phyloP scores from a whole-genome alignment of 2,329 filamentous ascomycete genomes.

The Botrytis byssoidea region DNA sequence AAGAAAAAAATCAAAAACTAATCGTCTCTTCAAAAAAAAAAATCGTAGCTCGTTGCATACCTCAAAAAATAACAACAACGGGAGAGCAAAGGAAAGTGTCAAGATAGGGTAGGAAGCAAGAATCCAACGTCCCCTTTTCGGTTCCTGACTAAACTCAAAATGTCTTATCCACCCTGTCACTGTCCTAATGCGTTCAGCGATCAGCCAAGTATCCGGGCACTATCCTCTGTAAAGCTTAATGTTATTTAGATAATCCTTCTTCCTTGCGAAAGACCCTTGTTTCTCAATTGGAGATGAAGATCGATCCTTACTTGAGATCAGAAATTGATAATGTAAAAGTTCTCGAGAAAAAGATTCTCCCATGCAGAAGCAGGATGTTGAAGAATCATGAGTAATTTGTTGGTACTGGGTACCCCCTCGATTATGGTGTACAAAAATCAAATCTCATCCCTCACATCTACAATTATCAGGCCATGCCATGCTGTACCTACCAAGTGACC shows the following conservation, averaged over 20 bases:
- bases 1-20: not conserved
- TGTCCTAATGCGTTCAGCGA: not conserved
- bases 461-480: not conserved
- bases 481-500: not conserved
- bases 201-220: not conserved
- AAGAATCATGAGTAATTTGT: not conserved
- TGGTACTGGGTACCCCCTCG: not conserved
- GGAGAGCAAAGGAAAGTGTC: not conserved
- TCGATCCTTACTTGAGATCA: not conserved
- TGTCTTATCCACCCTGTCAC: not conserved
- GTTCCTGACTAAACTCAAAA: constrained; percentile 6
- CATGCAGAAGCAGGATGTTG: not conserved
- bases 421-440: not conserved
- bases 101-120: not conserved
- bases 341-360: not conserved
- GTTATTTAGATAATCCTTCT: not conserved
- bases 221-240: not conserved
- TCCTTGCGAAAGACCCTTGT: not conserved
- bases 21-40: not conserved
- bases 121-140: constrained; percentile 14
- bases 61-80: not conserved
- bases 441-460: not conserved
- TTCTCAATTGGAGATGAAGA: not conserved
- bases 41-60: not conserved
- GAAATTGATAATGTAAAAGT: not conserved